These are phyloP conservation scores for Catharanthus roseus DNA, from an alignment of 257 asterid genomes.

Conservation along the genomic window DNA sequence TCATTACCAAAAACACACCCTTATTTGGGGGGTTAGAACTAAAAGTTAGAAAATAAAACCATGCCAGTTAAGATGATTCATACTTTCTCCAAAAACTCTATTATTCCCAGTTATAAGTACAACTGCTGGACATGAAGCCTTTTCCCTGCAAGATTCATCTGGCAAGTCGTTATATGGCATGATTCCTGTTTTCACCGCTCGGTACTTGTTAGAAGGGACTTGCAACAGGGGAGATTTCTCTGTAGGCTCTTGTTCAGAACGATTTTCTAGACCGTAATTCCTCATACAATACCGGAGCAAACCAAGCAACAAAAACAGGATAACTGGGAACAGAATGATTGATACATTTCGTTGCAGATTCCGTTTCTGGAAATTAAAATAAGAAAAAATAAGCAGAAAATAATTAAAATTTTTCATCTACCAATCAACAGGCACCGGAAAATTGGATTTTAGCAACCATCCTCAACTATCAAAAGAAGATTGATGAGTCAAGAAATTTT, in stretches of 20 bases:
- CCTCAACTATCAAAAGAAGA: not conserved
- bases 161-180: slow-evolving; percentile 26
- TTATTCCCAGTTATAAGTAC: slow-evolving; percentile 35
- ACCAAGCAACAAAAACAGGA: slow-evolving; percentile 19
- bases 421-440: not conserved
- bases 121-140: slow-evolving; percentile 31
- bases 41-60: not conserved
- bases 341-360: slow-evolving; percentile 20
- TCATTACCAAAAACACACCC: not conserved
- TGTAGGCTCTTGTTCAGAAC: not conserved
- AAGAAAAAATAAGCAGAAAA: not conserved
- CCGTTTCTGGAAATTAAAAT: slow-evolving; percentile 20
- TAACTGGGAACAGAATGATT: slow-evolving; percentile 23
- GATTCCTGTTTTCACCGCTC: slow-evolving; percentile 22
- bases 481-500: not conserved
- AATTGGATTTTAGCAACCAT: not conserved
- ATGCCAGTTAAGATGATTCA: not conserved
- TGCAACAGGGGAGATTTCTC: slow-evolving; percentile 25
- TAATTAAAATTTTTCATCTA: not conserved
- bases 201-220: slow-evolving; percentile 24
- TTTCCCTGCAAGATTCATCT: slow-evolving; percentile 28
- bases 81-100: slow-evolving; percentile 30
- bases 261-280: accelerated
- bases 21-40: not conserved
- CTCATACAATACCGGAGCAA: not conserved